phyloP scores from a whole-genome alignment of 805 yeast genomes.

The Brettanomyces anomalus region DNA sequence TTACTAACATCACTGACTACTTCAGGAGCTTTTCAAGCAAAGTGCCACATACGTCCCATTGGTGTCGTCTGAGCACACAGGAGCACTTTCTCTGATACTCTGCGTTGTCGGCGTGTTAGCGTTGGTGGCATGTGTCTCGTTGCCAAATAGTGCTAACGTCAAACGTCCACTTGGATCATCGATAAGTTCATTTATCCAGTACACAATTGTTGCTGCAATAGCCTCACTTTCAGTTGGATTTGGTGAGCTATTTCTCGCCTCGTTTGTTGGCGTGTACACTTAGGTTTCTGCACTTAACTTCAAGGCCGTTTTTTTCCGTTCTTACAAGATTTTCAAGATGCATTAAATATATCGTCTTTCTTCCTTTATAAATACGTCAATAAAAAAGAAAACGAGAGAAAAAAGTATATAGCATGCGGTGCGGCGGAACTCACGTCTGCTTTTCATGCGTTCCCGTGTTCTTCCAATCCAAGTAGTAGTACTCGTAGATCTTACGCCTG shows the following conservation, averaged over 20 bases:
- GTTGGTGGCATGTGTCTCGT: neutral
- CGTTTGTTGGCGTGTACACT: slow-evolving; percentile 24
- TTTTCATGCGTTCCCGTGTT: neutral
- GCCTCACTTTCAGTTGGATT: slow-evolving; percentile 19
- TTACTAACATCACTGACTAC: neutral
- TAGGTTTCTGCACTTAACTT: too few species aligned
- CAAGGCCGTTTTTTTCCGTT: neutral
- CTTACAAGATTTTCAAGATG: neutral
- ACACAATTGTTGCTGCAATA: slow-evolving; percentile 12
- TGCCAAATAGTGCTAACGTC: neutral
- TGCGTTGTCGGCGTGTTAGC: neutral
- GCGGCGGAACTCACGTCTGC: neutral
- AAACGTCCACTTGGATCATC: neutral
- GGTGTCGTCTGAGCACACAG: neutral
- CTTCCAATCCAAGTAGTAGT: slow-evolving; percentile 2
- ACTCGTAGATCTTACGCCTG: slow-evolving; percentile 4
- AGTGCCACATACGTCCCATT: neutral
- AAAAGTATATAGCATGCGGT: too few species aligned
- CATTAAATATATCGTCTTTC: too few species aligned
- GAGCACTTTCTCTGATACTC: neutral
- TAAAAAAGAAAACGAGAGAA: too few species aligned
- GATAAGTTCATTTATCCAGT: slow-evolving; percentile 5
- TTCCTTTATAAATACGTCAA: too few species aligned
- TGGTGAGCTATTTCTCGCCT: slow-evolving; percentile 22
- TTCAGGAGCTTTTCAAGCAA: neutral